Conservation (phyloP, 768 basidiomycete species). For the Tulasnella sp. region DNA sequence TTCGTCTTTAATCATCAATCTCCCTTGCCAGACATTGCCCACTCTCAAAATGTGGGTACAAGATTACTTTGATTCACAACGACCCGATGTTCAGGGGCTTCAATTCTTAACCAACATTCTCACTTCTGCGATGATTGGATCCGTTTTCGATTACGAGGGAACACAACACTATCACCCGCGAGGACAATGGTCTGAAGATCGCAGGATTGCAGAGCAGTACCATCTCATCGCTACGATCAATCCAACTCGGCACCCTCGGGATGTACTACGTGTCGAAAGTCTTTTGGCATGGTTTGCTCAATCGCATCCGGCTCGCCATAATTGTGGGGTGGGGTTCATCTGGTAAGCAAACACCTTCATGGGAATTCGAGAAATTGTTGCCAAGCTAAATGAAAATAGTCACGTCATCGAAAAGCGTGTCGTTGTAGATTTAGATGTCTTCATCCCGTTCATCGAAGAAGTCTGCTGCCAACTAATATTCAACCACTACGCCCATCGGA, state of each 20-base stretch:
- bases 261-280: no score
- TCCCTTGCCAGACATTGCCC: not conserved
- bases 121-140: not conserved
- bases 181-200: not conserved
- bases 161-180: not conserved
- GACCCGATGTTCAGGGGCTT: not conserved
- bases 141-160: not conserved
- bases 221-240: not conserved
- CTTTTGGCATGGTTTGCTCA: no score
- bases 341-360: not conserved
- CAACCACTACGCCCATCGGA: not conserved
- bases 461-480: not conserved
- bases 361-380: not conserved
- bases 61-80: not conserved
- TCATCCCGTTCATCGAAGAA: not conserved
- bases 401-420: not conserved
- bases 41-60: not conserved
- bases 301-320: not conserved
- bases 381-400: not conserved
- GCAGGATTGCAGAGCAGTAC: not conserved
- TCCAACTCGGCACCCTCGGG: not conserved
- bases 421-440: not conserved
- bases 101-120: constrained; percentile 2
- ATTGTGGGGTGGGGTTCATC: not conserved
- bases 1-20: not conserved